Conservation (phyloP, 805 yeast genomes). For the Saturnispora quitensis region DNA sequence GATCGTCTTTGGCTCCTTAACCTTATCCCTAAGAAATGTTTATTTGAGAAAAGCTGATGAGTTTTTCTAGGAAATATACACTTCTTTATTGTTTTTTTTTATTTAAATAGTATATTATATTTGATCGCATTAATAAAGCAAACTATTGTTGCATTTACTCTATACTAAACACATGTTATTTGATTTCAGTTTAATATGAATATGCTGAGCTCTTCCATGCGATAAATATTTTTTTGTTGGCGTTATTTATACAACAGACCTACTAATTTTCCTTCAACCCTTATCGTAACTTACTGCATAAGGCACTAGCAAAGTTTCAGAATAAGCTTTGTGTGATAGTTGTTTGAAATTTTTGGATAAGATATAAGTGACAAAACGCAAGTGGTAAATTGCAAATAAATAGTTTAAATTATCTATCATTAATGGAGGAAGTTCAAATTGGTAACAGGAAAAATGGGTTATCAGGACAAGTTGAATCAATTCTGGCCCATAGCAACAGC, state of each 20-base stretch:
- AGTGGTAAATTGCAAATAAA: not conserved
- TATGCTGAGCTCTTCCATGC: not conserved
- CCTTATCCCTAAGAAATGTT: slow-evolving; percentile 16
- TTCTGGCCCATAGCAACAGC: not conserved
- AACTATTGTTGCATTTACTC: too few relatives aligned
- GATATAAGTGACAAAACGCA: not conserved
- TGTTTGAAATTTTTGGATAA: not conserved
- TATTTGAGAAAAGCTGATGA: slow-evolving; percentile 21
- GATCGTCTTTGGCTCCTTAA: slow-evolving; percentile 17
- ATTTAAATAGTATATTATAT: not conserved
- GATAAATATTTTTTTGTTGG: not conserved
- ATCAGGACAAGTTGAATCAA: not conserved
- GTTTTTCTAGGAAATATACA: slow-evolving; percentile 15
- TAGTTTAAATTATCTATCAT: not conserved
- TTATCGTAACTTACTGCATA: not conserved
- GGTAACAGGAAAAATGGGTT: not conserved
- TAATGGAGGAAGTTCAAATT: not conserved
- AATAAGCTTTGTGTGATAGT: not conserved
- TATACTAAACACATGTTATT: too few relatives aligned
- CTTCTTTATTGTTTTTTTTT: not conserved
- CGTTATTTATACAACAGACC: not conserved
- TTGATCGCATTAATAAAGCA: not conserved
- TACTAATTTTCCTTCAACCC: not conserved
- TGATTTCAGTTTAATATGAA: too few relatives aligned
- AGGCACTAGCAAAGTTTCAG: not conserved